These are phyloP conservation scores for Nannizziopsis arthrosporioides DNA, from an alignment of 2,329 filamentous ascomycete species.

Conservation along the genomic window DNA sequence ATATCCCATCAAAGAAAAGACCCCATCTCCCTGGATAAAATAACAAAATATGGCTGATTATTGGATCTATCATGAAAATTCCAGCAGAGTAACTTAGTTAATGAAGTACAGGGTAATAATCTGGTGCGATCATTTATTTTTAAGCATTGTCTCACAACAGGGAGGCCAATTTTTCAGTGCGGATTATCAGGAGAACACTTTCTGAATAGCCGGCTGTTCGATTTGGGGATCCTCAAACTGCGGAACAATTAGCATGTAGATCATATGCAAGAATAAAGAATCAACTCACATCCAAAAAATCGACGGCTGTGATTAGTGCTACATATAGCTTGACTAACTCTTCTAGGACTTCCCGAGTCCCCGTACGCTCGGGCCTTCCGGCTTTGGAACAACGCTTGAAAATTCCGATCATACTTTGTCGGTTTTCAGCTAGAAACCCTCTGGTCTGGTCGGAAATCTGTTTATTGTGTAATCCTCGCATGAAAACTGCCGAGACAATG, in stretches of 20 bases:
- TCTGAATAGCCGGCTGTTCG: neutral
- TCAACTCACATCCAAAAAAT: slow-evolving; percentile 67
- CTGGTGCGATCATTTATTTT: neutral
- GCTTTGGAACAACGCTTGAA: slow-evolving; percentile 83
- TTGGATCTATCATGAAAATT: neutral
- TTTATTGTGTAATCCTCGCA: slow-evolving; percentile 68
- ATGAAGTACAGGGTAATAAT: slow-evolving; percentile 1
- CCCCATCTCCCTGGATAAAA: neutral
- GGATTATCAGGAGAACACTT: slow-evolving; percentile 1
- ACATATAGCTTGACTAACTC: slow-evolving; percentile 79
- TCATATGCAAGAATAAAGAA: neutral
- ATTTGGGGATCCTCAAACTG: slow-evolving; percentile 10
- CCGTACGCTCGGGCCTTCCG: slow-evolving; percentile 39
- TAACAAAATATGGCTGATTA: neutral
- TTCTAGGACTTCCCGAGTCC: slow-evolving; percentile 51
- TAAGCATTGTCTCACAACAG: neutral
- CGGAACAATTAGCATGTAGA: slow-evolving; percentile 1
- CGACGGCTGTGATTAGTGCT: slow-evolving; percentile 68
- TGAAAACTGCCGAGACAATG: slow-evolving; percentile 68
- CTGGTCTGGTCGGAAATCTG: slow-evolving; percentile 60
- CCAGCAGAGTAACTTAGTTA: neutral
- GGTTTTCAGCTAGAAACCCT: slow-evolving; percentile 68
- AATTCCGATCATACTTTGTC: slow-evolving; percentile 72
- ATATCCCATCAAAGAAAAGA: no score
- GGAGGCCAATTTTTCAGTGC: neutral